These are phyloP conservation scores for Colletotrichum magnum DNA, from an alignment of 2,329 filamentous ascomycete species.

Conservation along the genomic window DNA sequence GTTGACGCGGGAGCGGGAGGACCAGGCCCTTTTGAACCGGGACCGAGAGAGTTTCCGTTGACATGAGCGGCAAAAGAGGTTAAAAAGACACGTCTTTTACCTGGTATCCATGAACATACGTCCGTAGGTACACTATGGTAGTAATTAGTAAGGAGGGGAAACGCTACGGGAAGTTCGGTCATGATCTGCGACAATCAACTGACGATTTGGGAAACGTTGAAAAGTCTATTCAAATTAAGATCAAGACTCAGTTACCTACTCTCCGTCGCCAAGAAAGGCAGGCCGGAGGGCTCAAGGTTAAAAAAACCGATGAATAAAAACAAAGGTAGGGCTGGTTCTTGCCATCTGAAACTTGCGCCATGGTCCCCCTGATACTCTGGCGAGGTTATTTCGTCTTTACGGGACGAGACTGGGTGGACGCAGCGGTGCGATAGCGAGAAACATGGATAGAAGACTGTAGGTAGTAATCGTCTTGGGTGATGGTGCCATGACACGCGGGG, in stretches of 20 bases:
- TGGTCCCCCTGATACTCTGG: conserved; percentile 6
- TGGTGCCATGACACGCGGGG: too few species aligned
- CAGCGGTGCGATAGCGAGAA: neutral
- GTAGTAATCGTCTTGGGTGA: too few species aligned
- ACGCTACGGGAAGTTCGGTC: conserved; percentile 17
- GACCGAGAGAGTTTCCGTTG: conserved; percentile 10
- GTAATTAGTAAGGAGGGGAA: neutral
- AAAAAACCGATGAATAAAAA: too few species aligned
- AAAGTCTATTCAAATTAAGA: conserved; percentile 31
- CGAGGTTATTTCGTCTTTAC: neutral
- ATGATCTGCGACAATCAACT: conserved; percentile 26
- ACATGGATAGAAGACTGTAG: neutral
- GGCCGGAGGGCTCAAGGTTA: neutral
- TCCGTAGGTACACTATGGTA: too few species aligned
- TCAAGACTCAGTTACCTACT: neutral
- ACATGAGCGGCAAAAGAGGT: neutral
- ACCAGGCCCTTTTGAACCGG: conserved; percentile 6
- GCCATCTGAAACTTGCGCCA: conserved; percentile 32
- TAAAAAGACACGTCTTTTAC: conserved; percentile 8
- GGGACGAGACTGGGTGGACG: conserved; percentile 11
- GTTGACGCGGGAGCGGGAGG: neutral
- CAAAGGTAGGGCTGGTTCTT: conserved; percentile 17
- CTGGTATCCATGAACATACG: neutral
- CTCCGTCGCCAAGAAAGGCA: conserved; percentile 9
- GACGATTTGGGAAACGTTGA: conserved; percentile 18